Evolutionary conservation across 2,329 filamentous ascomycete genomes (phyloP).

Genomic region (Ploettnerulaceae sp.): DNA sequence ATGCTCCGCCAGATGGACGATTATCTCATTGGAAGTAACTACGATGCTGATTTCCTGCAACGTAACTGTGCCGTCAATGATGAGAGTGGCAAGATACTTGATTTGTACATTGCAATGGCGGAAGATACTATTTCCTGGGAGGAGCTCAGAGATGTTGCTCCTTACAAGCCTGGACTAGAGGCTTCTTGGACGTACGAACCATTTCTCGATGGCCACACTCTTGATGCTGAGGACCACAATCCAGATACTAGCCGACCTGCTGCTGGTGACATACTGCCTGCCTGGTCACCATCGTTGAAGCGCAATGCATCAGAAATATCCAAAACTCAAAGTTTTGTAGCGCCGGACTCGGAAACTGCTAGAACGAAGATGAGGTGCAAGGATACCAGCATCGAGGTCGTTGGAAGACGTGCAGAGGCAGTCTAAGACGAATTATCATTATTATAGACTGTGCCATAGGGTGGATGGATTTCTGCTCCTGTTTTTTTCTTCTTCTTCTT

Average conservation of each 20-base stretch:
- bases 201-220: conserved; percentile 42
- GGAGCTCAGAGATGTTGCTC: conserved; percentile 42
- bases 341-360: conserved; percentile 31
- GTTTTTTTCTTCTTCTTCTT: background rate
- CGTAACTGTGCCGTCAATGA: conserved; percentile 53
- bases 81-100: conserved; percentile 50
- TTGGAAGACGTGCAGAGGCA: conserved; percentile 28
- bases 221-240: conserved; percentile 23
- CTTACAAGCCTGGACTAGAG: conserved; percentile 49
- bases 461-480: background rate
- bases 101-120: conserved; percentile 55
- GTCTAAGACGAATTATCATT: conserved; percentile 18
- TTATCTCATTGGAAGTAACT: conserved; percentile 39
- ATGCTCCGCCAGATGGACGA: conserved; percentile 53
- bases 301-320: conserved; percentile 50
- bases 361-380: conserved; percentile 29
- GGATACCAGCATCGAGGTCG: conserved; percentile 23
- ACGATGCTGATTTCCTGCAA: conserved; percentile 48
- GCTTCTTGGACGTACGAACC: conserved; percentile 49
- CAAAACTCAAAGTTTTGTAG: conserved; percentile 43
- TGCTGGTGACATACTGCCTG: conserved; percentile 42
- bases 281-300: conserved; percentile 39
- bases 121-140: conserved; percentile 51
- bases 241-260: conserved; percentile 32
- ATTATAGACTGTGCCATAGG: conserved; percentile 18